phyloP scores from a whole-genome alignment of 2,329 filamentous ascomycete genomes.

The Penicillium palitans region DNA sequence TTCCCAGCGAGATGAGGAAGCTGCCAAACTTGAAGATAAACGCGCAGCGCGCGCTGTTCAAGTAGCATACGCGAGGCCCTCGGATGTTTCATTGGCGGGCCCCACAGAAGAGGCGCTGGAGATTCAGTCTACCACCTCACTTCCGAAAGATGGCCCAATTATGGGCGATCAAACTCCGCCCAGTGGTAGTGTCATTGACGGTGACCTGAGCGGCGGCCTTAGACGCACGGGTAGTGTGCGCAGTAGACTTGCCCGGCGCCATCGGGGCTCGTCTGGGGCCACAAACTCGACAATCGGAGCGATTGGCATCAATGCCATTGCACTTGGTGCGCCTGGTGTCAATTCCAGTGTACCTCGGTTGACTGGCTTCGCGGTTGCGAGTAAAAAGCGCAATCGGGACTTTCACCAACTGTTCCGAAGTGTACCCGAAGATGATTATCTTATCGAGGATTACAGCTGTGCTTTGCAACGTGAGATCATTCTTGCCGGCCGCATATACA shows the following conservation, averaged over 20 bases:
- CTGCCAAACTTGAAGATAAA: constrained; percentile 59
- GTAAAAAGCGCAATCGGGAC: constrained; percentile 92
- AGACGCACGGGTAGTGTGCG: constrained; percentile 67
- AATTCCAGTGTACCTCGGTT: constrained; percentile 68
- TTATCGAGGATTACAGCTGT: constrained; percentile 98
- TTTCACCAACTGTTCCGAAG: constrained; percentile 94
- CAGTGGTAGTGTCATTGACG: constrained; percentile 64
- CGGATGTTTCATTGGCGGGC: constrained; percentile 42
- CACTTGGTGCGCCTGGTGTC: constrained; percentile 64
- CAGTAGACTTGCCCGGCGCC: constrained; percentile 65
- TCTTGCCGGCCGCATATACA: constrained; percentile 87
- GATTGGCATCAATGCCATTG: constrained; percentile 68
- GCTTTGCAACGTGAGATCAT: constrained; percentile 94
- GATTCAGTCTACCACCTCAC: constrained; percentile 31
- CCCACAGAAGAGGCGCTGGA: constrained; percentile 39
- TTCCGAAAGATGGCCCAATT: constrained; percentile 29
- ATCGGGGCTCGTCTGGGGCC: constrained; percentile 78
- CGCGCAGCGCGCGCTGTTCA: constrained; percentile 62
- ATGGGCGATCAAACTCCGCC: constrained; percentile 66
- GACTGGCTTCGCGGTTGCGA: constrained; percentile 93
- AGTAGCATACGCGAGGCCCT: constrained; percentile 55
- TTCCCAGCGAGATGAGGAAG: constrained; percentile 51
- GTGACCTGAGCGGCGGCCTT: constrained; percentile 55
- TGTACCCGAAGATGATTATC: constrained; percentile 94
- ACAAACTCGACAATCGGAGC: constrained; percentile 70